These are phyloP conservation scores for Neurospora sp. DNA, from an alignment of 495 filamentous ascomycete genomes.

Conservation along the genomic window DNA sequence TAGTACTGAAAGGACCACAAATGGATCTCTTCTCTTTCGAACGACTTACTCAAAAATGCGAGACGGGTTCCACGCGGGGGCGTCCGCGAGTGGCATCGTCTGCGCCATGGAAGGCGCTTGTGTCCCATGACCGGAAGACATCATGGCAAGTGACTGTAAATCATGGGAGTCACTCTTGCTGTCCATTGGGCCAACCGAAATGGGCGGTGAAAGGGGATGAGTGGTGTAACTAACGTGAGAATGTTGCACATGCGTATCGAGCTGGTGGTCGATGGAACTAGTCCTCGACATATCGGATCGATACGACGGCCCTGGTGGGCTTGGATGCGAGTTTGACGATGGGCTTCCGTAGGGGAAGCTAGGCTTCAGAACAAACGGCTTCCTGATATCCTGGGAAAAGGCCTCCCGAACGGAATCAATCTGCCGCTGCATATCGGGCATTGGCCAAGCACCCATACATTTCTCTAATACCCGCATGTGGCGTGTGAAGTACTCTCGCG, in stretches of 20 bases:
- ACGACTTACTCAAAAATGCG: slow-evolving; percentile 82
- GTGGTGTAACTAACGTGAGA: slow-evolving; percentile 64
- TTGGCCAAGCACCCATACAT: slow-evolving; percentile 75
- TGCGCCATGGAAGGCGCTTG: slow-evolving; percentile 35
- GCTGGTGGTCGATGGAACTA: slow-evolving; percentile 30
- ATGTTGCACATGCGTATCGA: slow-evolving; percentile 40
- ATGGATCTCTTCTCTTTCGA: neutral
- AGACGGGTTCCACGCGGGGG: slow-evolving; percentile 79
- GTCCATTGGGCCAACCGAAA: slow-evolving; percentile 66
- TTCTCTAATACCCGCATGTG: slow-evolving; percentile 94
- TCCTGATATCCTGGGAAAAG: slow-evolving; percentile 78
- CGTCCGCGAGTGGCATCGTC: slow-evolving; percentile 53
- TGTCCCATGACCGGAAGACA: slow-evolving; percentile 47
- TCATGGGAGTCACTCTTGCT: slow-evolving; percentile 72
- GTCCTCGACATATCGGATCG: slow-evolving; percentile 28
- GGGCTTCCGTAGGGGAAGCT: slow-evolving; percentile 86
- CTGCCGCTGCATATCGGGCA: slow-evolving; percentile 85
- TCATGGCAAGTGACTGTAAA: slow-evolving; percentile 67
- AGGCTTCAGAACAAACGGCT: slow-evolving; percentile 80
- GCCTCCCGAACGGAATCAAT: slow-evolving; percentile 85
- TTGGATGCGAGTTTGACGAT: slow-evolving; percentile 46
- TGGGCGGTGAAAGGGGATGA: slow-evolving; percentile 74
- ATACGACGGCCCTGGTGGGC: slow-evolving; percentile 48
- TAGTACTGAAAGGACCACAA: slow-evolving; percentile 19
- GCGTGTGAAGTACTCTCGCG: slow-evolving; percentile 82